Conservation (phyloP, 352 stramenopile genomes). For the Paralagenidium karlingii region DNA sequence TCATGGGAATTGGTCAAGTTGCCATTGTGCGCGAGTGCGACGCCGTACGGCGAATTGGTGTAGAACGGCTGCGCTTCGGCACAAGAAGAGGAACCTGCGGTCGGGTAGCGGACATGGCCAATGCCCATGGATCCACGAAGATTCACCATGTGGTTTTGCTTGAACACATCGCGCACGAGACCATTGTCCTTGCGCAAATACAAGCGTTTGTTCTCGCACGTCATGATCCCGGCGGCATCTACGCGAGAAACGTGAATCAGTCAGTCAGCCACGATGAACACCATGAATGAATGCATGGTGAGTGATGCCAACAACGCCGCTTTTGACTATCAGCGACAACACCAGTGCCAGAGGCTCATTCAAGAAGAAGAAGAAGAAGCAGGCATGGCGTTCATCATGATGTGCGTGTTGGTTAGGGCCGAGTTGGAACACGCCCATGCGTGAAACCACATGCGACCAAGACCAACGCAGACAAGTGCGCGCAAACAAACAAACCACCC, state of each 20-base stretch:
- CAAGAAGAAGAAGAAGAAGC: neutral
- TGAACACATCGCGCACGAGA: constrained; percentile 98
- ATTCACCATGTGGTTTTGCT: constrained; percentile 95
- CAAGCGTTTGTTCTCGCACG: constrained; percentile 84
- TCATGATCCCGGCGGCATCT: constrained; percentile 94
- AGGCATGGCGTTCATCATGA: neutral
- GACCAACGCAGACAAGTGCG: too few relatives aligned
- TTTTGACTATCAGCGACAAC: neutral
- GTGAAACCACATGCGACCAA: too few relatives aligned
- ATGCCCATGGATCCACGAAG: constrained; percentile 94
- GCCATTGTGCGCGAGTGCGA: constrained; percentile 96
- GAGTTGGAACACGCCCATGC: too few relatives aligned
- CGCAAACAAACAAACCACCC: too few relatives aligned
- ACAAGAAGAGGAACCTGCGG: constrained; percentile 84
- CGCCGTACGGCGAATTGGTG: constrained; percentile 98
- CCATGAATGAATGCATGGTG: too few relatives aligned
- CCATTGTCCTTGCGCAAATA: constrained; percentile 98
- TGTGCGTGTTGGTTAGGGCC: neutral
- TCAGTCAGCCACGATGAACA: too few relatives aligned
- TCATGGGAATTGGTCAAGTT: constrained; percentile 98
- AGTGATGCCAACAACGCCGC: neutral
- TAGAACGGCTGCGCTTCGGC: constrained; percentile 97
- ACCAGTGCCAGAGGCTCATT: neutral
- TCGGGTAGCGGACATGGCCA: constrained; percentile 98
- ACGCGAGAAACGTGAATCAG: neutral